These are phyloP conservation scores for Cytospora schulzeri DNA, from an alignment of 2,329 filamentous ascomycete genomes.

Conservation along the genomic window DNA sequence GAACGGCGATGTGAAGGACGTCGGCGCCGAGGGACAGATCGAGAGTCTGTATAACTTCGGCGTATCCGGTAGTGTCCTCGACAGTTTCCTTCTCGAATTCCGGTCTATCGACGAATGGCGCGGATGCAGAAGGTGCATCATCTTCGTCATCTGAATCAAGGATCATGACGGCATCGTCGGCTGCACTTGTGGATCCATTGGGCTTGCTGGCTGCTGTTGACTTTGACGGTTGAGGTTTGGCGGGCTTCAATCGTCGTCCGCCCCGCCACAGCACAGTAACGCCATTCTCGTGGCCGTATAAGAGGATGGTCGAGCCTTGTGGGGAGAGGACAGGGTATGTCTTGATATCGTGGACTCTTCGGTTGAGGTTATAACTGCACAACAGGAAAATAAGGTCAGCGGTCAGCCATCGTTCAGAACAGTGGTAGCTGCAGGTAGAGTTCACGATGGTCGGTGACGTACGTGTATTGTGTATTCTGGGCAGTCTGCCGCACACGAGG, in stretches of 20 bases:
- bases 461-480: conserved; percentile 54
- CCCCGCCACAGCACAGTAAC: conserved; percentile 65
- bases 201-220: conserved; percentile 44
- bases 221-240: conserved; percentile 36
- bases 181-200: conserved; percentile 47
- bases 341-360: conserved; percentile 61
- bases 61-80: conserved; percentile 49
- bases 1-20: conserved; percentile 57
- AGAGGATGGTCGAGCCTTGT: conserved; percentile 63
- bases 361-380: conserved; percentile 59
- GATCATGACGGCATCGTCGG: conserved; percentile 60
- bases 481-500: conserved; percentile 50
- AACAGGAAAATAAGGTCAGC: background rate
- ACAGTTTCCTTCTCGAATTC: conserved; percentile 58
- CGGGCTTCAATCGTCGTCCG: conserved; percentile 58
- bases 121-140: conserved; percentile 34
- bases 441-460: conserved; percentile 29
- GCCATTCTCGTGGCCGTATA: conserved; percentile 67
- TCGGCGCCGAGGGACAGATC: conserved; percentile 62
- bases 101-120: conserved; percentile 53
- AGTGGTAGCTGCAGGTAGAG: background rate
- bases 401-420: conserved; percentile 2
- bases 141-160: conserved; percentile 66
- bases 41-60: conserved; percentile 60
- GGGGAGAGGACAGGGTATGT: conserved; percentile 63